Evolutionary conservation across 75 land plant genomes (phyloP).

Genomic region (Pinus taeda): DNA sequence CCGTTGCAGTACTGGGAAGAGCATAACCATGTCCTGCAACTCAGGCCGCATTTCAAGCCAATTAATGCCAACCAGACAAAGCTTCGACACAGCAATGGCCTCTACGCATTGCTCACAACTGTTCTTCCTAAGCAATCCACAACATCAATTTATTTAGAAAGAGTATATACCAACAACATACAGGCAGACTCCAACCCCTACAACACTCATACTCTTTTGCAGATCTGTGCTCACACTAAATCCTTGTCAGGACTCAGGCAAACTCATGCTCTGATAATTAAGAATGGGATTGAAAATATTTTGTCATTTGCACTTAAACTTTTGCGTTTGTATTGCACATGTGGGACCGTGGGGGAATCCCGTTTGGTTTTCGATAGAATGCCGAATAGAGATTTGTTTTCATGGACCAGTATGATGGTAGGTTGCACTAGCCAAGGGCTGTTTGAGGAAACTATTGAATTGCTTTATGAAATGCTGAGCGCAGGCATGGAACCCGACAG

Average conservation of each 20-base stretch:
- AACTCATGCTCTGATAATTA: constrained; percentile 21
- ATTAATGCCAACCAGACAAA: no score
- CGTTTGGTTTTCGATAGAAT: constrained; percentile 16
- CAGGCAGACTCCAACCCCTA: no score
- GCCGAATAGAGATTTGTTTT: constrained; percentile 16
- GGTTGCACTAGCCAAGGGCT: constrained; percentile 13
- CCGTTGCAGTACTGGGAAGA: no score
- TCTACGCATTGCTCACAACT: no score
- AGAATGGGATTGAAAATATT: constrained; percentile 22
- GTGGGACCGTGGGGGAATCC: constrained; percentile 48
- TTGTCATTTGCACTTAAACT: constrained; percentile 20
- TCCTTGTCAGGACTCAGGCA: not conserved
- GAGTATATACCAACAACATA: no score
- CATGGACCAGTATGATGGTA: constrained; percentile 30
- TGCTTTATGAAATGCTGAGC: constrained; percentile 10
- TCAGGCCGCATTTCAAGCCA: no score
- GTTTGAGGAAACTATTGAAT: constrained; percentile 6
- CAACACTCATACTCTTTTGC: no score
- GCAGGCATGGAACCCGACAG: constrained; percentile 20
- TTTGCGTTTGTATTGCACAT: constrained; percentile 61
- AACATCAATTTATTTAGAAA: no score
- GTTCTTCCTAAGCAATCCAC: no score
- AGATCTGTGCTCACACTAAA: no score
- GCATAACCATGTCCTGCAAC: no score
- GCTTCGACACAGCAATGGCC: no score